Percentiles rank a stretch among this genome's conserved stretches.
Conservation (phyloP, 2,329 filamentous ascomycete genomes). For the Trichophyton verrucosum region DNA sequence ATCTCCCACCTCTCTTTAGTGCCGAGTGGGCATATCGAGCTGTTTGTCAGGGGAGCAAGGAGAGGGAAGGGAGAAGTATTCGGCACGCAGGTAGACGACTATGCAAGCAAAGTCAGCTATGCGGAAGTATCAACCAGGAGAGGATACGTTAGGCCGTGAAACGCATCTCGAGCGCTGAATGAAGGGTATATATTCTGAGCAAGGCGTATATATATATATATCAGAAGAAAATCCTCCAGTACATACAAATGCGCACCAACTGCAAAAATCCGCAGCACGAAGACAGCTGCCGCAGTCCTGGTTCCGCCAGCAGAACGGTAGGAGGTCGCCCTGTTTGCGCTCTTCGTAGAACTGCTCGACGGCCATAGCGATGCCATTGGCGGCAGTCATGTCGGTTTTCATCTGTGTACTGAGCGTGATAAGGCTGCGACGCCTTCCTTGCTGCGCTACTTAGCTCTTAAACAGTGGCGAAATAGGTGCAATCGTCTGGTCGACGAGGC, state of each 20-base stretch:
- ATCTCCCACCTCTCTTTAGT: slow-evolving; percentile 33
- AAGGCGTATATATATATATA: background rate
- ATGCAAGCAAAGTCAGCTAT: slow-evolving; percentile 1
- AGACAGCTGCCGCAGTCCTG: slow-evolving; percentile 27
- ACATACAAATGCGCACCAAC: slow-evolving; percentile 30
- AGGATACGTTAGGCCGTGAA: too few relatives aligned
- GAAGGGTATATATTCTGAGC: background rate
- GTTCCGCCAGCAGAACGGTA: slow-evolving; percentile 25
- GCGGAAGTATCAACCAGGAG: background rate
- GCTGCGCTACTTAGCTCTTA: background rate
- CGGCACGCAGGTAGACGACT: slow-evolving; percentile 31
- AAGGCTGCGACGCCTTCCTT: too few relatives aligned
- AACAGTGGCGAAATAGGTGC: background rate
- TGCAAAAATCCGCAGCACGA: slow-evolving; percentile 23
- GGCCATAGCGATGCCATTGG: background rate
- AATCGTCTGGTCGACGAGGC: background rate
- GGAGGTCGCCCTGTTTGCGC: slow-evolving; percentile 13
- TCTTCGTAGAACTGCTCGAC: slow-evolving; percentile 15
- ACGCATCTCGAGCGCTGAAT: too few relatives aligned
- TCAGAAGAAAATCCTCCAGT: background rate
- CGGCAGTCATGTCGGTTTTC: background rate
- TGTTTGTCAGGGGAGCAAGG: slow-evolving; percentile 25
- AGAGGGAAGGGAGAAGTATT: slow-evolving; percentile 27
- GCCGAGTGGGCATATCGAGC: slow-evolving; percentile 29
- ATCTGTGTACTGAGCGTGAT: background rate